These are phyloP conservation scores for Acanthamoeba healyi DNA, from an alignment of 208 protist genomes.

Conservation along the genomic window DNA sequence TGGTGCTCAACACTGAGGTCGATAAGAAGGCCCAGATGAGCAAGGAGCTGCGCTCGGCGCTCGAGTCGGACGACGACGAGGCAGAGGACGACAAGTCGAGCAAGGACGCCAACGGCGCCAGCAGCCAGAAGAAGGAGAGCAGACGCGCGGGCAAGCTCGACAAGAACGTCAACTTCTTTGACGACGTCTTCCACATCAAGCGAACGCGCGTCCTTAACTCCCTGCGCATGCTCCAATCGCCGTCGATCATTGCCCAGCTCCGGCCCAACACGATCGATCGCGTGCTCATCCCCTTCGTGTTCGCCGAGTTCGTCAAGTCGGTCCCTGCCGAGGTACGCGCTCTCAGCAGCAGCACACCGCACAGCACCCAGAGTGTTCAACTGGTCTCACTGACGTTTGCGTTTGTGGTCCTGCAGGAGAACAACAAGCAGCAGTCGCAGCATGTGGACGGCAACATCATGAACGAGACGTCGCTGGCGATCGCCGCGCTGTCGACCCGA, in stretches of 20 bases:
- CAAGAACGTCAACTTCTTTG: conserved; percentile 74
- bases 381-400: background rate
- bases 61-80: background rate
- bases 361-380: background rate
- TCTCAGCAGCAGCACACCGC: background rate
- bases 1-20: conserved; percentile 6
- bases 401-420: background rate
- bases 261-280: background rate
- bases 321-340: conserved; percentile 39
- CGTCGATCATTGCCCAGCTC: conserved; percentile 3
- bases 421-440: conserved; percentile 11
- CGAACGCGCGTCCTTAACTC: conserved; percentile 13
- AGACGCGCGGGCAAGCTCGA: background rate
- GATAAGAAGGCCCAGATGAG: conserved; percentile 2
- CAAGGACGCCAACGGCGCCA: background rate
- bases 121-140: background rate
- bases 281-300: conserved; percentile 44
- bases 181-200: conserved; percentile 67
- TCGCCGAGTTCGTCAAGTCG: conserved; percentile 57
- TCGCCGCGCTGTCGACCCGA: conserved; percentile 26
- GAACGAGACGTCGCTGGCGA: conserved; percentile 38
- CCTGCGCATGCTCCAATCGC: conserved; percentile 54
- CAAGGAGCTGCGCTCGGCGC: background rate
- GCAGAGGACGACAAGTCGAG: background rate
- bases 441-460: conserved; percentile 65